Evolutionary conservation across 148 eudicot genomes (phyloP).

Genomic region (Beta vulgaris): DNA sequence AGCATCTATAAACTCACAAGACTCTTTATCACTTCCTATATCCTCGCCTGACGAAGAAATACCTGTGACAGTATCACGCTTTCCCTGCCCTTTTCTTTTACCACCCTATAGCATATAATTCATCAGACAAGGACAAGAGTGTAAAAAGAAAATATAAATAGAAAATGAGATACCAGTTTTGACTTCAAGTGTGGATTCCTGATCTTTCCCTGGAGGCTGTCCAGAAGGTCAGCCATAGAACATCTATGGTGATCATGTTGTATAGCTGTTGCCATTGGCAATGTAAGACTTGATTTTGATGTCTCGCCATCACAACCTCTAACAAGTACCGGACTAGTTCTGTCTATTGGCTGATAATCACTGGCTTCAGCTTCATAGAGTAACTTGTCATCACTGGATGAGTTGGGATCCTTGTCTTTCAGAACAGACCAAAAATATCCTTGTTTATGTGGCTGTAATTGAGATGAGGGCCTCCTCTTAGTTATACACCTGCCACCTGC

Average conservation of each 20-base stretch:
- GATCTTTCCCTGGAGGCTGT: slow-evolving; percentile 43
- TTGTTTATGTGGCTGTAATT: slow-evolving; percentile 33
- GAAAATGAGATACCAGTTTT: slow-evolving; percentile 39
- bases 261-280: slow-evolving; percentile 30
- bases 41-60: slow-evolving; percentile 24
- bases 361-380: slow-evolving; percentile 35
- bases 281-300: slow-evolving; percentile 28
- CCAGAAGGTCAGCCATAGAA: slow-evolving; percentile 68
- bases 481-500: slow-evolving; percentile 40
- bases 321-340: slow-evolving; percentile 23
- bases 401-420: slow-evolving; percentile 24
- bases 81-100: slow-evolving; percentile 32
- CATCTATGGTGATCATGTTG: slow-evolving; percentile 21
- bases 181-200: slow-evolving; percentile 25
- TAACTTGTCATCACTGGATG: slow-evolving; percentile 32
- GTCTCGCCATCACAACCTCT: slow-evolving; percentile 31
- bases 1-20: slow-evolving; percentile 43
- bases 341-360: slow-evolving; percentile 23
- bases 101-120: slow-evolving; percentile 28
- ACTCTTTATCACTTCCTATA: slow-evolving; percentile 35
- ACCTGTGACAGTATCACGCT: slow-evolving; percentile 29
- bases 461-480: slow-evolving; percentile 35
- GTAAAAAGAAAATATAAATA: neutral
- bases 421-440: slow-evolving; percentile 21
- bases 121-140: slow-evolving; percentile 5